Base-by-base conservation (phyloP, 495 filamentous ascomycete species). In the Tetracladium marchalianum region DNA sequence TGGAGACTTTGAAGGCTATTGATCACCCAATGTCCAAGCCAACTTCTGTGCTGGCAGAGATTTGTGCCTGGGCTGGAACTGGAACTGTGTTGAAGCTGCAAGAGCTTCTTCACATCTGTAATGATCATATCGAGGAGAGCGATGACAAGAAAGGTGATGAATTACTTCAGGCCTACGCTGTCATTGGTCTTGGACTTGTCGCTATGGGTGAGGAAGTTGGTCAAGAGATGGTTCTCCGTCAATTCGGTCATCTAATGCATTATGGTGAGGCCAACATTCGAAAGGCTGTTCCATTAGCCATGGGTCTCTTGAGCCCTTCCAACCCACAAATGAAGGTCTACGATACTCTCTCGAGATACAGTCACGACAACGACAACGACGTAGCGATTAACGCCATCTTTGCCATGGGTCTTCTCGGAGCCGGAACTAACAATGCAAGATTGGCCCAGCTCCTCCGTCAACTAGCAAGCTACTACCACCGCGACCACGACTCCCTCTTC, bases 261-360 rank as follows among this genome's bases (percentile, higher is more conserved):
- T 99, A 99, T 57, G 90, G 93, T 41, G 92, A 95, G 54, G 74
- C 87, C 59, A 95, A 97, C 62, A 99, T 99, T 56, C 85, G 92
- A 22, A 88, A 87, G 55, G 90, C 88, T 22, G 93, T 99, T 16
- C 92, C 92, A 16, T 72, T 99, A n/a, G 92, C 92, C 15, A 93
- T 99, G 89, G 92, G 86, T 56, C 73, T 99, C 42, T 78, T 99
- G 57, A 92, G 85, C 66, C 89, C 92, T 19, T 93, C 87, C 69
- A 99, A 97, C 68, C 92, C 92, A 7, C 93, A 97, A 62, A 99
- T 99, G 90, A 99, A 97, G 71, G 84, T 99, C 31, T 99, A 99
- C 67, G 92, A 99, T 61, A 97, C 92, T 0, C 67, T 99, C 16
- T 97, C 93, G n/a, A 75, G 92, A 51, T 99, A 99, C 69, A 90